phyloP scores from a whole-genome alignment of 192 early-diverging fungal genomes.

The Podila clonocystis region DNA sequence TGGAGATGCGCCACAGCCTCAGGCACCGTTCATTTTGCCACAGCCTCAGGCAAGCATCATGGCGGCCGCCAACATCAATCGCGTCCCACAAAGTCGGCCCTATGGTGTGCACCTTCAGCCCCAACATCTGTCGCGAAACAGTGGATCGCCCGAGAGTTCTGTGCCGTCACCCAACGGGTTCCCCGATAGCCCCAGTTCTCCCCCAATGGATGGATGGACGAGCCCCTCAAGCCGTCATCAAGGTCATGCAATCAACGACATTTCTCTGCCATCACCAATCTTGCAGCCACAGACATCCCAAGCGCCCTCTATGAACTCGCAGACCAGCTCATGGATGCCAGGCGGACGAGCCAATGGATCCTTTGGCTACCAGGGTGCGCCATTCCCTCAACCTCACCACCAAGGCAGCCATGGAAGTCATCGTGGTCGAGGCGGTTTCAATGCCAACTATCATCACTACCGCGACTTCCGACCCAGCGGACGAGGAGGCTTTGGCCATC shows the following conservation, averaged over 20 bases:
- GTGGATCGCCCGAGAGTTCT: not conserved
- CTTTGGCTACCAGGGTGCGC: too few relatives aligned
- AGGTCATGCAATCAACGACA: not conserved
- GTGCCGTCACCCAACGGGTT: not conserved
- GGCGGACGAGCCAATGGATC: too few relatives aligned
- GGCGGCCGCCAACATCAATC: slow-evolving; percentile 35
- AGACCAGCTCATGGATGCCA: too few relatives aligned
- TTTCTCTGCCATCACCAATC: too few relatives aligned
- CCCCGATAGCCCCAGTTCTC: not conserved
- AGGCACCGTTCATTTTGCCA: slow-evolving; percentile 16
- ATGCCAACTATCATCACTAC: not conserved
- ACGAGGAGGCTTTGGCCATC: slow-evolving; percentile 1
- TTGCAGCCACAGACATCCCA: too few relatives aligned
- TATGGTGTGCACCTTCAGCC: slow-evolving; percentile 25
- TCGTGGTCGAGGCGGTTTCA: not conserved
- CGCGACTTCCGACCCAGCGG: not conserved
- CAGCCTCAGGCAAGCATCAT: slow-evolving; percentile 23
- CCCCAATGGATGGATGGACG: not conserved
- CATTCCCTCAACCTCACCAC: slow-evolving; percentile 1
- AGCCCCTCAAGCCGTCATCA: not conserved
- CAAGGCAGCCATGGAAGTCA: not conserved
- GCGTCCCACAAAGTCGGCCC: slow-evolving; percentile 26
- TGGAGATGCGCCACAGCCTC: slow-evolving; percentile 33
- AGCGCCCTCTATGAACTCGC: too few relatives aligned
- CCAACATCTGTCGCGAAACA: slow-evolving; percentile 2